Evolutionary conservation across 1,284 basidiomycete species (phyloP).

Genomic region (Ceratobasidium sp.): DNA sequence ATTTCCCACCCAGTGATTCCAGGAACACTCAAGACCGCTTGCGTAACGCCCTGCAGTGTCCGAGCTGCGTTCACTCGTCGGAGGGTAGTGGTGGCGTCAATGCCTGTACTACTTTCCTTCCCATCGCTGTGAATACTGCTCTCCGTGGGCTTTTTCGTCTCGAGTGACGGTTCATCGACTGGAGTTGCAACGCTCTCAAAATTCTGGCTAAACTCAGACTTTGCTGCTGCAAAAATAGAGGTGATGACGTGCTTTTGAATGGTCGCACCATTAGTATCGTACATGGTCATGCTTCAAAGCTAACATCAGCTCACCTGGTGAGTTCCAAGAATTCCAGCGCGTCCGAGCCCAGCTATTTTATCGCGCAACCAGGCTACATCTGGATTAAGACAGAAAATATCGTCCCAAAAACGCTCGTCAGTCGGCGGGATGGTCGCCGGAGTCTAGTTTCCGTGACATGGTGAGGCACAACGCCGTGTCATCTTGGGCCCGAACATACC

Average conservation of each 20-base stretch:
- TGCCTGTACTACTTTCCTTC: neutral
- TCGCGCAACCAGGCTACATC: slow-evolving; percentile 9
- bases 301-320: slow-evolving; percentile 4
- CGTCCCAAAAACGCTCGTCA: slow-evolving; percentile 37
- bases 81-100: slow-evolving; percentile 5
- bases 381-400: slow-evolving; percentile 12
- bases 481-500: slow-evolving; percentile 42
- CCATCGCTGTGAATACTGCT: slow-evolving; percentile 41
- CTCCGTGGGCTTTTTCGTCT: slow-evolving; percentile 52
- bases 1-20: slow-evolving; percentile 64
- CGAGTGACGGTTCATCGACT: slow-evolving; percentile 51
- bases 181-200: neutral
- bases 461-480: neutral
- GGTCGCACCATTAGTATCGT: too few relatives aligned
- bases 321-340: slow-evolving; percentile 25
- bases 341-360: slow-evolving; percentile 12
- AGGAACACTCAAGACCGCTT: slow-evolving; percentile 5
- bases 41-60: slow-evolving; percentile 22
- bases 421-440: slow-evolving; percentile 25
- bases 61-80: slow-evolving; percentile 23
- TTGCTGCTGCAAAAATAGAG: slow-evolving; percentile 25
- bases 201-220: slow-evolving; percentile 7
- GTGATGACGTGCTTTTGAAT: slow-evolving; percentile 27
- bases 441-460: neutral
- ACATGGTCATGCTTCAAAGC: too few relatives aligned